Evolutionary conservation across 306 rosid species (phyloP).

Genomic region (Acacia crassicarpa): DNA sequence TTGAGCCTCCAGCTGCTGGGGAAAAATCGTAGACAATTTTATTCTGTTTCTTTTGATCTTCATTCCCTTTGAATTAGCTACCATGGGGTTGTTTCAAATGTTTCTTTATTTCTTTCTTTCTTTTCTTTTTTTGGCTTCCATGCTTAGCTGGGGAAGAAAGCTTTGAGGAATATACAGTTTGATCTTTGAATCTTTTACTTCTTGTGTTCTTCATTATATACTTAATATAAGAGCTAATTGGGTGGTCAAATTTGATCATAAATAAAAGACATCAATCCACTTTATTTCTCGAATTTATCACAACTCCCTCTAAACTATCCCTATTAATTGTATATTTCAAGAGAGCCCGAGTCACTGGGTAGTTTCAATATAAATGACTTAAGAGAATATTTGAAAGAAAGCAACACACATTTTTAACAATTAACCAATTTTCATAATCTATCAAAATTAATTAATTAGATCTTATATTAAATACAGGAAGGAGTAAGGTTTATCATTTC

Average conservation of each 20-base stretch:
- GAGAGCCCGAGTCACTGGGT: too few species aligned
- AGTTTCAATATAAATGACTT: too few species aligned
- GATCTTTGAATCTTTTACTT: conserved; percentile 25
- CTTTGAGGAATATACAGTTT: conserved; percentile 41
- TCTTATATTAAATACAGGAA: too few species aligned
- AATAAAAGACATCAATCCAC: too few species aligned
- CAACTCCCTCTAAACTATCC: fast-evolving
- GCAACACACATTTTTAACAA: too few species aligned
- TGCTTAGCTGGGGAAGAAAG: conserved; percentile 40
- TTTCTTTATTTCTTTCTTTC: conserved; percentile 17
- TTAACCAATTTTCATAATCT: too few species aligned
- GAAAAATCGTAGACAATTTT: conserved; percentile 23
- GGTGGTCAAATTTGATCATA: too few species aligned
- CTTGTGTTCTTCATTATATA: conserved; percentile 4
- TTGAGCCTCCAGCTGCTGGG: conserved; percentile 58
- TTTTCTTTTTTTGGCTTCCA: conserved; percentile 10
- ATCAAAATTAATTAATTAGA: too few species aligned
- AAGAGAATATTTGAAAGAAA: fast-evolving
- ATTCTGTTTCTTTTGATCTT: conserved; percentile 28
- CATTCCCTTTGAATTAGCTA: conserved; percentile 11
- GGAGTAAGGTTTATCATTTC: neutral
- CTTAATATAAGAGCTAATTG: too few species aligned
- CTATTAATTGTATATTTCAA: too few species aligned
- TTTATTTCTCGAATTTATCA: too few species aligned
- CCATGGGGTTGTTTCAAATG: conserved; percentile 36